Evolutionary conservation across 2,329 filamentous ascomycete species (phyloP).

Genomic region (Colletotrichum sp.): DNA sequence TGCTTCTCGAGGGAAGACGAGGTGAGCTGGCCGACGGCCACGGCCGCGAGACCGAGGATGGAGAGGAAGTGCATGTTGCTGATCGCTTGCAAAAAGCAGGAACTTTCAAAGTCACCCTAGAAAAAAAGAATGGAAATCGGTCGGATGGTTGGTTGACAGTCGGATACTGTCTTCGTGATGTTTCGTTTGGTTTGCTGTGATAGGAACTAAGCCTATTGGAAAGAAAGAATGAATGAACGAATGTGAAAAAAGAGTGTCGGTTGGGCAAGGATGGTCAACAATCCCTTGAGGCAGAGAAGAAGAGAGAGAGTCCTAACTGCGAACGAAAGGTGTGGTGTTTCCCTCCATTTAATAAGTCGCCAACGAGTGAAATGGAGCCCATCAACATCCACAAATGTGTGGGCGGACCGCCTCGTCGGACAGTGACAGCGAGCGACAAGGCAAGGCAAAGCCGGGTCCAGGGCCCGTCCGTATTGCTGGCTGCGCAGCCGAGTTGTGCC

Average conservation of each 20-base stretch:
- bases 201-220: neutral
- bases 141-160: neutral
- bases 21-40: constrained; percentile 23
- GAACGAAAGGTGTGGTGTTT: neutral
- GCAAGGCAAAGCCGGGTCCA: neutral
- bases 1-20: constrained; percentile 31
- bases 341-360: constrained; percentile 3
- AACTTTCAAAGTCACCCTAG: constrained; percentile 7
- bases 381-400: constrained; percentile 2
- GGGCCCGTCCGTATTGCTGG: neutral
- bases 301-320: neutral
- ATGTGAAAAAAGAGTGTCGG: constrained; percentile 13
- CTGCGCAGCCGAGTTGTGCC: neutral
- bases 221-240: constrained; percentile 15
- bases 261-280: constrained; percentile 20
- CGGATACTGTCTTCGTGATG: neutral
- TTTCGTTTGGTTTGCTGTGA: neutral
- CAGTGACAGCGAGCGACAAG: neutral
- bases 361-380: neutral
- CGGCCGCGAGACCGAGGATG: constrained; percentile 11
- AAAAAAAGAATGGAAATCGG: constrained; percentile 2
- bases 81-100: neutral
- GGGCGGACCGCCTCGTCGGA: neutral
- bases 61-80: neutral
- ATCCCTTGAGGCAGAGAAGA: constrained; percentile 11